Base-by-base conservation (phyloP, 2,329 filamentous ascomycete genomes). In the Rhexocercosporidium sp. region DNA sequence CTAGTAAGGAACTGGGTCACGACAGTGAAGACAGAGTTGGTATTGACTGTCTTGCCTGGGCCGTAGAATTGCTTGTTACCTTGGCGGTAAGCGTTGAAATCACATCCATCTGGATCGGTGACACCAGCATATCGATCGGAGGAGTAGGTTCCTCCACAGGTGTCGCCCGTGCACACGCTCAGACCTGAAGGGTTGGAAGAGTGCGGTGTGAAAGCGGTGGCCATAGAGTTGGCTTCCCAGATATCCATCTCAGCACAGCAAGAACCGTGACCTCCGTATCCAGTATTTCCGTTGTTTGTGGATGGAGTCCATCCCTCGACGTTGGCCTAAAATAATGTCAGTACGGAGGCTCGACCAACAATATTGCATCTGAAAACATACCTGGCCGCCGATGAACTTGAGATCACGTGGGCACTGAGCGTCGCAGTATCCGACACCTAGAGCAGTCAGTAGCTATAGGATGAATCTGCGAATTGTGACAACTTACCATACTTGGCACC, bases 221-320 rank as follows among this genome's bases (percentile, higher is more conserved):
- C 84, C 71, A 87, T 82, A 62, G 80, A 83, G 80, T 90, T 89
- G 64, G 86, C 86, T 77, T 90, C 87, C 86, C 87, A 89, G 76
- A 89, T 83, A 73, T 91, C 89, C 84, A 92, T 88, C 78, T 91
- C 89, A 51, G 84, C 80, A 78, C 89, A 91, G 83, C 89, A 91
- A 46, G 88, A 82, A 68, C 89, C 89, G 59, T 84, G 79, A 51
- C 78, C 78, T 46, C 85, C 86, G 27, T 78, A 75, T 65, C 86
- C 87, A 39, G 84, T 81, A 75, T 87, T 87, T 65, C 76, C 72
- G 74, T 86, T 83, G 68, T 80, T 85, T n/a, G 71, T 66, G 0
- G 83, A 82, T 8, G 84, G 74, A 8, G 63, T 69, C 84, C 85
- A 86, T 66, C 81, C 81, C 7, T 85, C 82, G 27, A 82, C 79